Conservation (phyloP, 176 grass and related monocot genomes). For the Oryza nivara region DNA sequence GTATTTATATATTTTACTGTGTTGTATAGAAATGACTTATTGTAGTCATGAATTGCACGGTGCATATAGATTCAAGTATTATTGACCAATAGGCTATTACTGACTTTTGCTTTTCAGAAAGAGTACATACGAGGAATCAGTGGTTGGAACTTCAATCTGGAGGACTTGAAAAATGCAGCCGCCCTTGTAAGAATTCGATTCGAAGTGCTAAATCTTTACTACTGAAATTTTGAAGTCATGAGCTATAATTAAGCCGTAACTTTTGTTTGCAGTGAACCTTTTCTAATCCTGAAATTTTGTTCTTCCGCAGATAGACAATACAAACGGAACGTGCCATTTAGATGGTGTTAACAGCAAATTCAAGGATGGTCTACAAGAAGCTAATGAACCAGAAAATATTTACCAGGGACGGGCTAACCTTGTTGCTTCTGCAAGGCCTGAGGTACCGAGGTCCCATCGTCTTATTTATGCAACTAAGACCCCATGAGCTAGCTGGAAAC, state of each 20-base stretch:
- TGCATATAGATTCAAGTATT: slow-evolving; percentile 20
- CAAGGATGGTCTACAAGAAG: slow-evolving; percentile 42
- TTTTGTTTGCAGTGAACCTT: slow-evolving; percentile 20
- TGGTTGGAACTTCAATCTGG: slow-evolving; percentile 99
- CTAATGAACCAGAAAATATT: slow-evolving; percentile 37
- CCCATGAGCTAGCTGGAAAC: slow-evolving; percentile 20
- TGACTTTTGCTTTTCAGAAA: slow-evolving; percentile 65
- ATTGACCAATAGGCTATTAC: slow-evolving; percentile 5
- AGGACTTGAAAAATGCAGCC: slow-evolving; percentile 93
- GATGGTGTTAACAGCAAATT: slow-evolving; percentile 50
- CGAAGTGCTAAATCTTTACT: slow-evolving; percentile 3
- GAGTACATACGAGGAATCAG: slow-evolving; percentile 96
- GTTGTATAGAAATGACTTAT: neutral
- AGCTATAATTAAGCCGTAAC: slow-evolving; percentile 9
- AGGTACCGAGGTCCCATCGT: slow-evolving; percentile 55
- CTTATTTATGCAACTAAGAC: slow-evolving; percentile 29
- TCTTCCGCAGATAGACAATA: slow-evolving; percentile 75
- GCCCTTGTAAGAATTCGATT: slow-evolving; percentile 75
- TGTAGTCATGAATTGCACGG: slow-evolving; percentile 23
- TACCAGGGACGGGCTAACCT: slow-evolving; percentile 53
- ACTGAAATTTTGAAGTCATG: neutral
- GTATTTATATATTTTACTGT: slow-evolving; percentile 7
- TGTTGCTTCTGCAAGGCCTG: slow-evolving; percentile 51
- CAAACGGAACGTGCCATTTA: slow-evolving; percentile 56
- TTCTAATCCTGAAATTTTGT: slow-evolving; percentile 41